phyloP scores from a whole-genome alignment of 805 yeast genomes.

The Saccharomycopsis javanensis region DNA sequence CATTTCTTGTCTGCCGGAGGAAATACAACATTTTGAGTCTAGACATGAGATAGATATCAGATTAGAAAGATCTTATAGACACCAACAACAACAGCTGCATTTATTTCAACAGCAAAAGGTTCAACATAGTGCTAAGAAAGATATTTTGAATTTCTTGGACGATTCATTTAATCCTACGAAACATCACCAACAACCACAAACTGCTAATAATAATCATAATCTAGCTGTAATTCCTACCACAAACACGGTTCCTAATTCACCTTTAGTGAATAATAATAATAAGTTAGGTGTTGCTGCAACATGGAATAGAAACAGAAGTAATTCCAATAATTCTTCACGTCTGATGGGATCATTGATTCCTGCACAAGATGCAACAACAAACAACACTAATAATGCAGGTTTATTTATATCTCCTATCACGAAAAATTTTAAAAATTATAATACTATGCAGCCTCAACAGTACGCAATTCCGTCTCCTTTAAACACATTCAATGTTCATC shows the following conservation, averaged over 20 bases:
- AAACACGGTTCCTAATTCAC: not conserved
- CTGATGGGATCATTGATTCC: not conserved
- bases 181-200: not conserved
- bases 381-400: slow-evolving; percentile 1
- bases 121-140: not conserved
- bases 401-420: not conserved
- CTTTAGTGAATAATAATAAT: not conserved
- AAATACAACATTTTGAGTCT: slow-evolving; percentile 68
- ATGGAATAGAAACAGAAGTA: slow-evolving; percentile 7
- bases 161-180: not conserved
- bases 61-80: slow-evolving; percentile 26
- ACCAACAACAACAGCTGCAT: slow-evolving; percentile 6
- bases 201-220: not conserved
- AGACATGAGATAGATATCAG: slow-evolving; percentile 80
- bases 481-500: not conserved
- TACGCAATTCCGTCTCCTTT: slow-evolving; percentile 1
- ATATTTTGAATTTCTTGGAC: not conserved
- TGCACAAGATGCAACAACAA: not conserved
- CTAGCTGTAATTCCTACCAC: not conserved
- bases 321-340: not conserved
- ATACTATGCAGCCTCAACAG: not conserved
- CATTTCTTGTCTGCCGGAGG: slow-evolving; percentile 42
- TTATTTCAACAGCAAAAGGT: not conserved
- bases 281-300: not conserved
- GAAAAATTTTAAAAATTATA: not conserved